Evolutionary conservation across 768 basidiomycete species (phyloP), one percentile per base, ranked within the genome.

Genomic region (Pseudohyphozyma bogoriensis): DNA sequence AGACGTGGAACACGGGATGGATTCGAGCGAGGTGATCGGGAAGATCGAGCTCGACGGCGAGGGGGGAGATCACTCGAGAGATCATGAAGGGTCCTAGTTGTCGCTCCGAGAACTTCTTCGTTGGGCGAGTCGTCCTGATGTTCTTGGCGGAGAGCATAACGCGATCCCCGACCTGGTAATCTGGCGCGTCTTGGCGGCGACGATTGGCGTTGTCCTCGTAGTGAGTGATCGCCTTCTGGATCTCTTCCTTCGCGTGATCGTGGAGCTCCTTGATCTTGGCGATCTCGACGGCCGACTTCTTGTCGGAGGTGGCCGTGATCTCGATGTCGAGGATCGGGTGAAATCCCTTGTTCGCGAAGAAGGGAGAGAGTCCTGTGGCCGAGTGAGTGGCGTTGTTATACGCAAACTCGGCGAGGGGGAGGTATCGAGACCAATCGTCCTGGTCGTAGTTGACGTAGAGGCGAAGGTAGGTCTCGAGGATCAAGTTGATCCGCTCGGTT

Each of bases 1-100:
- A 76, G 29, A 71, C 70, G 59, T 77, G 70, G 68, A 78, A 77
- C 13, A 77, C 74, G 28, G 75, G 76, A 39, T 77, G 74, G 16
- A 78, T 66, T n/a, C 63, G 64, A 9, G 72, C 72, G 29, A 78
- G 65, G 29, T 70, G 69, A 3, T 65, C 46, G 20, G 76, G 76
- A 13, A 77, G 71, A 1, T 62, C 22, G 31, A 77, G 73, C 15
- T 67, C 60, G 58, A 12, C 32, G 22, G 18, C 32, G 5, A 5
- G 35, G 2, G 63, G 55, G 37, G 24, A 62, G 22, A 40, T 33
- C 24, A 35, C 66, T 26, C 22, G 37, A 2, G 12, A 11, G 29
- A 59, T 29, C n/a, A 24, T 32, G 51, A 45, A 54, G 1, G 51
- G 58, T 3, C 58, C 58, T 1, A 59, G 44, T 3, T 33, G 24